A percentile compares a stretch with the other conserved stretches of the same genome.
These are phyloP conservation scores for Clathrospora elynae DNA, from an alignment of 2,329 filamentous ascomycete species.

Conservation along the genomic window DNA sequence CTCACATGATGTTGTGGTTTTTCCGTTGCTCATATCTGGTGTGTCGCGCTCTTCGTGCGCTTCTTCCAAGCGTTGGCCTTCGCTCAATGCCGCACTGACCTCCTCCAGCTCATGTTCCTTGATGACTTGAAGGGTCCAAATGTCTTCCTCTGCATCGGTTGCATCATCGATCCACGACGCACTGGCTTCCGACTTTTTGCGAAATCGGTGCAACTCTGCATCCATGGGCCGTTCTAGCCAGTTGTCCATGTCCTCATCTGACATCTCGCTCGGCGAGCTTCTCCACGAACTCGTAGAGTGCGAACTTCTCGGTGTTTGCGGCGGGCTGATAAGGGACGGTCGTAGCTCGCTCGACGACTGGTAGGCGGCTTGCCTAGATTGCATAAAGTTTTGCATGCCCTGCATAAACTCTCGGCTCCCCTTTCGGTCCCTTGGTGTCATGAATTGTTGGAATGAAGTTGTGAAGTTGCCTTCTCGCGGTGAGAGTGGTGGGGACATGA, in stretches of 20 bases:
- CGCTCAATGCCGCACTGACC: not conserved
- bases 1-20: not conserved
- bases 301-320: slow-evolving; percentile 9
- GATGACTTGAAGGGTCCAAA: slow-evolving; percentile 14
- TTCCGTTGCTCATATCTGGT: not conserved
- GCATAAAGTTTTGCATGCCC: slow-evolving; percentile 16
- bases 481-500: slow-evolving; percentile 8
- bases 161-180: slow-evolving; percentile 5
- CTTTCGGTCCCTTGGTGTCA: slow-evolving; percentile 10
- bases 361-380: slow-evolving; percentile 14
- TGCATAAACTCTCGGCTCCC: slow-evolving; percentile 8
- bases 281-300: slow-evolving; percentile 9
- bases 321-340: slow-evolving; percentile 6
- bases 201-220: slow-evolving; percentile 23
- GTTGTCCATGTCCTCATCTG: slow-evolving; percentile 27
- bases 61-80: slow-evolving; percentile 4
- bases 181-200: slow-evolving; percentile 12
- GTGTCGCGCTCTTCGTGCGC: not conserved
- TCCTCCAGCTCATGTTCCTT: slow-evolving; percentile 10
- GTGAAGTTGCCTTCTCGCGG: slow-evolving; percentile 11
- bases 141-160: not conserved
- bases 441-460: slow-evolving; percentile 13
- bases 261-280: slow-evolving; percentile 19
- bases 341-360: slow-evolving; percentile 5
- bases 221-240: slow-evolving; percentile 26